These are phyloP conservation scores for Cercis canadensis DNA, from an alignment of 306 rosid species.

Conservation along the genomic window DNA sequence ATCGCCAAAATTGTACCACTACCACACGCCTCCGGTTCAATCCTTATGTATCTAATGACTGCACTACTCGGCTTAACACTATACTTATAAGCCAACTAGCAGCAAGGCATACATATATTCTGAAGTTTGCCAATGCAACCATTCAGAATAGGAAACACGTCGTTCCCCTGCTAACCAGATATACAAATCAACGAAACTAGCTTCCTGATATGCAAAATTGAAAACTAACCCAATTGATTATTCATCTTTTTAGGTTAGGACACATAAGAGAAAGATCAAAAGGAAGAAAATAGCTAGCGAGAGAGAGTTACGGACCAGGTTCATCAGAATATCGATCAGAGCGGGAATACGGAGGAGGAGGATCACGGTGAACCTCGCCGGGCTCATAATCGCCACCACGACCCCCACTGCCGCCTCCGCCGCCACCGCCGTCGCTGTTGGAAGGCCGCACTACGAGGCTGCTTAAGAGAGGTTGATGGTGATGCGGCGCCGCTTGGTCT, in stretches of 20 bases:
- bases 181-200: conserved; percentile 1
- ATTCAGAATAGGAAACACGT: background rate
- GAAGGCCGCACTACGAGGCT: conserved; percentile 60
- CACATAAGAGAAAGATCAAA: background rate
- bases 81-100: background rate
- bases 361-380: conserved; percentile 50
- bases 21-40: background rate
- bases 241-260: background rate
- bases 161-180: background rate
- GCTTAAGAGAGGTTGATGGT: conserved; percentile 55
- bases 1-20: background rate
- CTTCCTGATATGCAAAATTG: background rate
- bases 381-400: conserved; percentile 44
- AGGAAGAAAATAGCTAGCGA: background rate
- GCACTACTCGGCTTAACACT: background rate
- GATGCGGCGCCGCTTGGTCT: conserved; percentile 47
- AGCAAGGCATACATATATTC: background rate
- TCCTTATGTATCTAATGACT: background rate
- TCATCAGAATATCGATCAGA: conserved; percentile 50
- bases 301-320: conserved; percentile 36
- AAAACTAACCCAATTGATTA: background rate
- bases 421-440: conserved; percentile 26
- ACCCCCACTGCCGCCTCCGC: conserved; percentile 13
- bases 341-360: conserved; percentile 48
- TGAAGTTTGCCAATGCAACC: background rate